A percentile compares a stretch with the other conserved stretches of the same genome.
These are phyloP conservation scores for Pseudogymnoascus sp. DNA, from an alignment of 2,329 filamentous ascomycete species.

Conservation along the genomic window DNA sequence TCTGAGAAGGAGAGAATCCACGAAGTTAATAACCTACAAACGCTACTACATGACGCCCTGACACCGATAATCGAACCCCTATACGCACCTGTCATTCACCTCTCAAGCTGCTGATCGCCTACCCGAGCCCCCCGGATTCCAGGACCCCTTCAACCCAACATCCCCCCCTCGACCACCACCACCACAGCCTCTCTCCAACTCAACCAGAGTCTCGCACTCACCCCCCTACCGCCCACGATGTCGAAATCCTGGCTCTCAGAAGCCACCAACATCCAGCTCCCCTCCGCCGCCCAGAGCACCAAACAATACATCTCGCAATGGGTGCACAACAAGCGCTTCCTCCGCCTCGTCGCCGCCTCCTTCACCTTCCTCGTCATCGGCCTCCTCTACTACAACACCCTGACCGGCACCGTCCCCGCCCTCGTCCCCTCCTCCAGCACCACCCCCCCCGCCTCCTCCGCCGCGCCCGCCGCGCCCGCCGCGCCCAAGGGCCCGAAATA, in stretches of 20 bases:
- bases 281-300: background rate
- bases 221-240: background rate
- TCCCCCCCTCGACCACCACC: background rate
- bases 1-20: background rate
- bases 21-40: background rate
- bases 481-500: background rate
- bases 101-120: background rate
- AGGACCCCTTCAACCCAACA: background rate
- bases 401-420: background rate
- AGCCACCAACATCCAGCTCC: background rate
- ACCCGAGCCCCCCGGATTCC: background rate
- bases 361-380: slow-evolving; percentile 1
- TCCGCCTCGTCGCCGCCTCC: background rate
- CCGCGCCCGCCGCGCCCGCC: background rate
- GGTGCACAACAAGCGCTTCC: background rate
- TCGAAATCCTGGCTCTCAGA: background rate
- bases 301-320: slow-evolving; percentile 4
- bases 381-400: slow-evolving; percentile 1
- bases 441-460: background rate
- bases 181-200: background rate
- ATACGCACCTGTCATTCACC: background rate
- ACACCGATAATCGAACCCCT: background rate
- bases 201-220: background rate
- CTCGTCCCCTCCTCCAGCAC: background rate
- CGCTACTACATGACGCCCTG: background rate